A percentile compares a stretch with the other conserved stretches of the same genome.
phyloP scores from a whole-genome alignment of 768 basidiomycete species.

The Naganishia vaughanmartiniae region DNA sequence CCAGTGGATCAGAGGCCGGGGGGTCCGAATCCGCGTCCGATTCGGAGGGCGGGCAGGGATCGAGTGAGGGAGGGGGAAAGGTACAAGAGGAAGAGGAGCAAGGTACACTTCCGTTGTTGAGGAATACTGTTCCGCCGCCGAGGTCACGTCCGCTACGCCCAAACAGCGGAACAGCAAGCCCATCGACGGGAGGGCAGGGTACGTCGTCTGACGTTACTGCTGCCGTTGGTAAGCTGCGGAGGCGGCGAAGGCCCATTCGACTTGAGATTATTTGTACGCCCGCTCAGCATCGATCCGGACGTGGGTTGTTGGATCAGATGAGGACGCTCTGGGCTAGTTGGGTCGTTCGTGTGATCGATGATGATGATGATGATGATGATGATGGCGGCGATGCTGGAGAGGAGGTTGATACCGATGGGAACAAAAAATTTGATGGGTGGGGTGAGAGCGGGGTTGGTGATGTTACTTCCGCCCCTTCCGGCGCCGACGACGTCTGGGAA shows the following conservation, averaged over 20 bases:
- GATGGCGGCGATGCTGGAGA: constrained; percentile 3
- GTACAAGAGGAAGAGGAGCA: neutral
- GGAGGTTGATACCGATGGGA: too few species aligned
- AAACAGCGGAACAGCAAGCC: too few species aligned
- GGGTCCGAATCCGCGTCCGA: neutral
- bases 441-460: too few species aligned
- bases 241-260: constrained; percentile 25
- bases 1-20: too few species aligned
- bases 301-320: constrained; percentile 50
- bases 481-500: constrained; percentile 8
- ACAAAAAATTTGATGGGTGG: too few species aligned
- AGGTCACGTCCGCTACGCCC: neutral
- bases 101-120: neutral
- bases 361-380: neutral
- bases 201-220: too few species aligned
- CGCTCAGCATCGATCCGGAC: constrained; percentile 50
- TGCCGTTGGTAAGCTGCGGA: too few species aligned
- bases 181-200: too few species aligned
- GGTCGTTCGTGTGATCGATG: constrained; percentile 41
- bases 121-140: neutral
- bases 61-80: neutral
- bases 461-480: too few species aligned
- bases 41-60: neutral
- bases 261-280: constrained; percentile 50
- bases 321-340: constrained; percentile 50